Base-by-base conservation (phyloP, 2,329 filamentous ascomycete species). In the Aaosphaeria arxii region DNA sequence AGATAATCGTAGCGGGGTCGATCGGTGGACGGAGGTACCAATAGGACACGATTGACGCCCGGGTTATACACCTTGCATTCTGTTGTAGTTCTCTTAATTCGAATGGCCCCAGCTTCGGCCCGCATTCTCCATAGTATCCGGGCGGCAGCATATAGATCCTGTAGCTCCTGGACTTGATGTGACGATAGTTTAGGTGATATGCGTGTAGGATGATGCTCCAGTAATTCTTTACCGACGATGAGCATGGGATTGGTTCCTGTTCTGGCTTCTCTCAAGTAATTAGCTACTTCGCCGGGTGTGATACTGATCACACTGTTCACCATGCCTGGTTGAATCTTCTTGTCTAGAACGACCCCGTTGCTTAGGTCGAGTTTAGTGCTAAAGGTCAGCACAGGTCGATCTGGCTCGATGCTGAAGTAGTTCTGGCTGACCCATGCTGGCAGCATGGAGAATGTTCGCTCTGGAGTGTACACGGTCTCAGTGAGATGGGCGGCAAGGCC, bases 401-500 rank as follows among this genome's bases (percentile, higher is more conserved):
- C 67, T 5, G 65, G 64, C 3, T 63, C 72, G 42, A 86, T 67
- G 61, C 80, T 83, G 63, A 85, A 81, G 49, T 78, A 63, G 1
- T 62, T 58, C n/a, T 76, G 67, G 0, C 78, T 74, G 5, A 78
- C 59, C 60, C 71, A 72, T 2, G 62, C 62, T 1, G 81, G 80
- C 13, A 86, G 57, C 78, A 86, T 84, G 7, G 77, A 76, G 54
- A 79, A 83, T 5, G 74, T 70, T 31, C 74, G 67, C 53, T 84
- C 79, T 0, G 80, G 80, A 31, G 84, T 75, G 51, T 81, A 86
- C 6, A 82, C 71, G 0, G 77, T 79, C 57, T 78, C 70, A 5
- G 75, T 73, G 58, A 82, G 77, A 41, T 83, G 74, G 49, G 84
- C 78, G 41, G 88, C 83, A 59, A 82, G 81, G 51, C 79, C 74